Evolutionary conservation across 768 basidiomycete species (phyloP), one percentile per base, ranked within the genome.

Genomic region (Trametes punicea): DNA sequence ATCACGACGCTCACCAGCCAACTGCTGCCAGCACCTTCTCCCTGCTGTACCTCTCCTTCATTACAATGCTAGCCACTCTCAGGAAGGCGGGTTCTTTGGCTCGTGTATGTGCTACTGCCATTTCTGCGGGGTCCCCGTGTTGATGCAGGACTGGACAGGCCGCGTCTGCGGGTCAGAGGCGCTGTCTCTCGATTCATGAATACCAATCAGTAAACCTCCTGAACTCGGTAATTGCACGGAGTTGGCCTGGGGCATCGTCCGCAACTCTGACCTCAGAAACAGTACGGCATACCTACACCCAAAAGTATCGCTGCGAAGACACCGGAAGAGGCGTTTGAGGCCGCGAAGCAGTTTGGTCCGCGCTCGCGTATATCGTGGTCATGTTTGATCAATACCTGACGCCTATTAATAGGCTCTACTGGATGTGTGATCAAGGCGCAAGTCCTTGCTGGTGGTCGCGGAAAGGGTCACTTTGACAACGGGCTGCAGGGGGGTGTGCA

Each of bases 401-500:
- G 25, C 27, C 23, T 39, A 20, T 2, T 34, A n/a, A 33, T 67
- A 96, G 93, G 84, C 59, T 77, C 77, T 29, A 78, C 87, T 52
- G 82, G 83, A 60, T 85, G 96, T 49, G 96, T 99, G 30, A 95
- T 99, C 74, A 98, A 98, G 75, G 97, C 97, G 34, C 97, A 99
- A 72, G 97, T 99, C 6, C 87, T 99, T 52, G 97, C 97, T 62
- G 97, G 97, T 66, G 97, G 97, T 61, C 87, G 97, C 68, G 97
- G 97, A 65, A 98, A 98, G 81, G 97, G 97, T 34, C 87, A 88
- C 65, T 99, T 99, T 66, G 85, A 93, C 75, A 93, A 83, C 70
- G 97, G 97, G 16, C 85, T 98, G 71, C 88, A 98, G 72, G 97
- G 97, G 55, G 97, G 97, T 74, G 97, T 99, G 5, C 96, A 98